phyloP scores from a whole-genome alignment of 1,284 basidiomycete genomes.

The Ceratobasidium theobromae region DNA sequence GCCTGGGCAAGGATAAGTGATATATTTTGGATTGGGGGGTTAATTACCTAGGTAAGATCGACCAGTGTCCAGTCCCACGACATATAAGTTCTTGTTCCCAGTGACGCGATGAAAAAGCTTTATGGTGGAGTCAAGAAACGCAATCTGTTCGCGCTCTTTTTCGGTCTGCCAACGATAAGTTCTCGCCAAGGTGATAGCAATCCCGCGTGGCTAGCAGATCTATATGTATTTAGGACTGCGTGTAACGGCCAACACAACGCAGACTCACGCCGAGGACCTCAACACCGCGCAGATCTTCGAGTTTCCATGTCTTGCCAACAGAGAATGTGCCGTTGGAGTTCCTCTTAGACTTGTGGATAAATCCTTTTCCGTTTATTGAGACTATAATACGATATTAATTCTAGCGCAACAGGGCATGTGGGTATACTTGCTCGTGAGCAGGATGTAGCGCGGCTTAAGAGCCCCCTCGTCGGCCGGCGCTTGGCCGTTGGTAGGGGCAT shows the following conservation, averaged over 20 bases:
- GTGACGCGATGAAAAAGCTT: conserved; percentile 68
- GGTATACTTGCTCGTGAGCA: conserved; percentile 74
- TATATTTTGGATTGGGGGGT: background rate
- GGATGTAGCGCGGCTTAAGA: conserved; percentile 80
- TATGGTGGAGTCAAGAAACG: conserved; percentile 69
- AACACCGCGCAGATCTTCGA: conserved; percentile 77
- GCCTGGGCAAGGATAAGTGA: background rate
- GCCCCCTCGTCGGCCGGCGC: conserved; percentile 62
- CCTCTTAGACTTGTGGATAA: conserved; percentile 93
- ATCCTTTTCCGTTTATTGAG: conserved; percentile 62
- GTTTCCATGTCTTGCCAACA: conserved; percentile 95
- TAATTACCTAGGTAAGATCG: conserved; percentile 16
- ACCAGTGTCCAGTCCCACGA: conserved; percentile 23
- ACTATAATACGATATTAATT: conserved; percentile 48
- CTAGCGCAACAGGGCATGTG: background rate
- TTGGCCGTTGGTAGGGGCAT: conserved; percentile 45
- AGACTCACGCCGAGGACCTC: conserved; percentile 72
- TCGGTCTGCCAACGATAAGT: conserved; percentile 89
- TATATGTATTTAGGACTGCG: conserved; percentile 3
- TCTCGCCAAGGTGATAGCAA: conserved; percentile 80
- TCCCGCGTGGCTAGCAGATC: conserved; percentile 57
- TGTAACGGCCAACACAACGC: background rate
- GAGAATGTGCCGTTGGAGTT: conserved; percentile 96
- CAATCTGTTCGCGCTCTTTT: conserved; percentile 63
- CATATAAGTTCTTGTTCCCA: conserved; percentile 47